These are phyloP conservation scores for Sonneratia alba DNA, from an alignment of 345 rosid species.

Conservation along the genomic window DNA sequence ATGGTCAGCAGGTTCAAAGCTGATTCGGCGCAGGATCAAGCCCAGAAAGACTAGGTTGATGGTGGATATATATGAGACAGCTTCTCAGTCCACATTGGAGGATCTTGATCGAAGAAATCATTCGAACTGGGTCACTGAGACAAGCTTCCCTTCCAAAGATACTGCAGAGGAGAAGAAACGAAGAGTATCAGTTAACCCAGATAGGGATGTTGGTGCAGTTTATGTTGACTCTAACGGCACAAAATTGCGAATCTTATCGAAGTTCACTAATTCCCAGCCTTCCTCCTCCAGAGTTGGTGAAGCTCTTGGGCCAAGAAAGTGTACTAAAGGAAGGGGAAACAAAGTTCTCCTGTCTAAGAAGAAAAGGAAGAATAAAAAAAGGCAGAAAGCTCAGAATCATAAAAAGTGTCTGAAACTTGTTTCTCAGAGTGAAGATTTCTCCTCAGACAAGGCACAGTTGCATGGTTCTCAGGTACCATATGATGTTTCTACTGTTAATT, in stretches of 20 bases:
- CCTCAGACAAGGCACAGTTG: slow-evolving; percentile 24
- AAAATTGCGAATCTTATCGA: slow-evolving; percentile 75
- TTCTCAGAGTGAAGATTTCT: slow-evolving; percentile 38
- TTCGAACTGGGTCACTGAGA: slow-evolving; percentile 41
- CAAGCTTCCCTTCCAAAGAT: slow-evolving; percentile 36
- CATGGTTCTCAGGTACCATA: slow-evolving; percentile 35
- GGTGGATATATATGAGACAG: slow-evolving; percentile 73
- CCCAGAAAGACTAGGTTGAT: slow-evolving; percentile 64
- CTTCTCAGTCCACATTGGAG: slow-evolving; percentile 59
- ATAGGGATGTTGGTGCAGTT: slow-evolving; percentile 66
- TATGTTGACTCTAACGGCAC: slow-evolving; percentile 83
- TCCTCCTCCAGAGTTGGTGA: slow-evolving; percentile 18
- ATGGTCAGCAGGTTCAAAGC: slow-evolving; percentile 53
- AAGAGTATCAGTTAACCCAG: slow-evolving; percentile 28
- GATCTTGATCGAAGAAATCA: slow-evolving; percentile 91
- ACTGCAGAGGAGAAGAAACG: slow-evolving; percentile 29
- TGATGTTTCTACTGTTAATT: slow-evolving; percentile 16
- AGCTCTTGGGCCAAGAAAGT: slow-evolving; percentile 26
- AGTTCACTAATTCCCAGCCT: slow-evolving; percentile 28
- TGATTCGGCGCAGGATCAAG: slow-evolving; percentile 64
- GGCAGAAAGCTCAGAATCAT: slow-evolving; percentile 31
- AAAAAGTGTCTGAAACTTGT: slow-evolving; percentile 43
- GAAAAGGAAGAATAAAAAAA: slow-evolving; percentile 46
- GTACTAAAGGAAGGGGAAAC: slow-evolving; percentile 30
- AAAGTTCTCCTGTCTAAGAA: slow-evolving; percentile 36